Evolutionary conservation across 2,329 filamentous ascomycete species (phyloP), one percentile per base, ranked within the genome.

Genomic region (Xylariaceae sp.): DNA sequence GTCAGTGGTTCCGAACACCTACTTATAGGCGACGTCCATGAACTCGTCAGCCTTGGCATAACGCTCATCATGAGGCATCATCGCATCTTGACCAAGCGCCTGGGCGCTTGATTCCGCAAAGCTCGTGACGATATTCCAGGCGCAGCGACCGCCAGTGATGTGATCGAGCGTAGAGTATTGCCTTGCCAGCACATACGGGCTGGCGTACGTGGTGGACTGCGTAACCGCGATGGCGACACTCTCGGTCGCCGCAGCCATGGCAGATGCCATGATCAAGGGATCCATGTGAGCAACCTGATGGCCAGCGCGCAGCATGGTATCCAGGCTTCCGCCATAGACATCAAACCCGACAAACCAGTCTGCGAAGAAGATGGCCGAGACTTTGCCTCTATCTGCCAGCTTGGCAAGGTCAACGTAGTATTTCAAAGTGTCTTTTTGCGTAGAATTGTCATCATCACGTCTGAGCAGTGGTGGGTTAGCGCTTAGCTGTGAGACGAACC

Each of bases 231-330:
- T 82, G 0, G 69, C 66, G 1, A 83, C 62, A 34, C 78, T 78
- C 59, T 79, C 81, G 0, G 79, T 83, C 19, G 79, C 78, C 8
- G 30, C 30, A 7, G 79, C 79, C 79, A 83, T 83, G 18, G 79
- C 79, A 3, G 71, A 73, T 34, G 83, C 78, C 16, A 37, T 35
- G 12, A 51, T 32, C 28, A 34, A 19, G 9, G 39, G 37, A 16
- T 40, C 40, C 13, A 42, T 29, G n/a, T 46, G 43, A 9, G 39
- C 40, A 1, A 46, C 41, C 24, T 43, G 41, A 18, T 34, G 36
- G 2, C 41, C 41, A 3, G 41, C 6, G 8, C 3, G 8, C 3
- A 43, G 37, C 12, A 36, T 34, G 12, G 28, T 30, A 17, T 43
- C 37, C 16, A 43, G 29, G 24, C 37, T 39, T 11, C 41, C 41